Evolutionary conservation across 495 filamentous ascomycete species (phyloP).

Genomic region (Aspergillus wentii): DNA sequence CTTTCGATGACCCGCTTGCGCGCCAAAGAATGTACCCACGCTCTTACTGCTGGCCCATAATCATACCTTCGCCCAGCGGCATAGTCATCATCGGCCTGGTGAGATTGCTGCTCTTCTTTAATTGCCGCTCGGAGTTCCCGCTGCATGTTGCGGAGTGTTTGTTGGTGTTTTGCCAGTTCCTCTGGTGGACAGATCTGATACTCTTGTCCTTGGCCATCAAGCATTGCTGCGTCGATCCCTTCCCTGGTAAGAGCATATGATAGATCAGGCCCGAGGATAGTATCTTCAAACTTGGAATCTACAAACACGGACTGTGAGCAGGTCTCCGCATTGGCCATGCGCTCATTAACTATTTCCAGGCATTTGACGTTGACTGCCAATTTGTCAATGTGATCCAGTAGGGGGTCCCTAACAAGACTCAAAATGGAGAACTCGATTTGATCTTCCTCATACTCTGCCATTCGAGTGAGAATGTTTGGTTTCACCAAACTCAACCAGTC

Average conservation of each 20-base stretch:
- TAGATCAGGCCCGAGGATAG: constrained; percentile 27
- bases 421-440: constrained; percentile 56
- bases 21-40: constrained; percentile 40
- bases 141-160: constrained; percentile 29
- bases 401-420: constrained; percentile 49
- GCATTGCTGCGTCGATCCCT: constrained; percentile 25
- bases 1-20: constrained; percentile 33
- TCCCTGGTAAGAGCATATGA: constrained; percentile 28
- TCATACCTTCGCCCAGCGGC: constrained; percentile 43
- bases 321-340: constrained; percentile 16
- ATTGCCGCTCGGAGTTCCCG: constrained; percentile 30
- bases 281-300: constrained; percentile 9
- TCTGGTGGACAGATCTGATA: constrained; percentile 16
- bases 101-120: constrained; percentile 36
- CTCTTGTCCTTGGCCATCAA: constrained; percentile 8
- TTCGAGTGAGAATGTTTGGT: constrained; percentile 42
- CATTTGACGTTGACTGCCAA: constrained; percentile 44
- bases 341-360: constrained; percentile 29
- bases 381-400: constrained; percentile 31
- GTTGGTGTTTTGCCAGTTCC: constrained; percentile 22
- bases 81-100: constrained; percentile 38
- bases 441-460: constrained; percentile 48
- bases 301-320: background rate
- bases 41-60: constrained; percentile 41
- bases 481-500: constrained; percentile 48